Evolutionary conservation across 176 grass and related monocot genomes (phyloP).

Genomic region (sorghum (Sorghum bicolor)): DNA sequence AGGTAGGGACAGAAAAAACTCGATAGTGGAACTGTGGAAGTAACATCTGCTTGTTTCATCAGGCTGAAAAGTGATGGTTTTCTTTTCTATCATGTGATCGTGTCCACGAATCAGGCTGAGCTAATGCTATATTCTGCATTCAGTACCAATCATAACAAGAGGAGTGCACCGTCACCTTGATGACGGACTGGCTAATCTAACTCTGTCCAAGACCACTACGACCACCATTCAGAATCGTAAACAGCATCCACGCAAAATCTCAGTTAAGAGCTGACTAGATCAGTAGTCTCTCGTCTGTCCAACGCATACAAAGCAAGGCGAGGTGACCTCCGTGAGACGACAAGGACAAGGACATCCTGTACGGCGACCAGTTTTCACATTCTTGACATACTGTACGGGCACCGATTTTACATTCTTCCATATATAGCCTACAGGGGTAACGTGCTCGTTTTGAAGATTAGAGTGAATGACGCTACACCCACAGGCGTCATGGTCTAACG

Average conservation of each 20-base stretch:
- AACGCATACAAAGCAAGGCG: not conserved
- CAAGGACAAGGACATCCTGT: not conserved
- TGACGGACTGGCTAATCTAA: not conserved
- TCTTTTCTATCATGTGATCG: not conserved
- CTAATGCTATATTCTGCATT: not conserved
- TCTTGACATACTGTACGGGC: not conserved
- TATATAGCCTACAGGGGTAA: not conserved
- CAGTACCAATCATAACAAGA: not conserved
- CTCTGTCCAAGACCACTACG: not conserved
- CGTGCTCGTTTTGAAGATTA: not conserved
- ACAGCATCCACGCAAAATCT: not conserved
- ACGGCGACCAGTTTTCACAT: not conserved
- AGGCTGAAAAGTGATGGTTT: not conserved
- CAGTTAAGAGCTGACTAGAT: not conserved
- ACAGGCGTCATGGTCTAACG: not conserved
- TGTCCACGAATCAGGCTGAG: not conserved
- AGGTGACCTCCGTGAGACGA: not conserved
- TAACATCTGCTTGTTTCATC: conserved; percentile 9
- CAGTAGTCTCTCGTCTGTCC: not conserved
- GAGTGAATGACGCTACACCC: not conserved
- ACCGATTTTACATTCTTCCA: not conserved
- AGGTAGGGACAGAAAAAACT: not conserved
- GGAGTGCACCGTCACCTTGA: not conserved
- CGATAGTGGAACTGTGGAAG: not conserved
- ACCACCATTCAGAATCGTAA: not conserved